Percentiles rank a stretch among this genome's conserved stretches.
Conservation (phyloP, 371 early-diverging fungal species). For the Mortierella sp. region DNA sequence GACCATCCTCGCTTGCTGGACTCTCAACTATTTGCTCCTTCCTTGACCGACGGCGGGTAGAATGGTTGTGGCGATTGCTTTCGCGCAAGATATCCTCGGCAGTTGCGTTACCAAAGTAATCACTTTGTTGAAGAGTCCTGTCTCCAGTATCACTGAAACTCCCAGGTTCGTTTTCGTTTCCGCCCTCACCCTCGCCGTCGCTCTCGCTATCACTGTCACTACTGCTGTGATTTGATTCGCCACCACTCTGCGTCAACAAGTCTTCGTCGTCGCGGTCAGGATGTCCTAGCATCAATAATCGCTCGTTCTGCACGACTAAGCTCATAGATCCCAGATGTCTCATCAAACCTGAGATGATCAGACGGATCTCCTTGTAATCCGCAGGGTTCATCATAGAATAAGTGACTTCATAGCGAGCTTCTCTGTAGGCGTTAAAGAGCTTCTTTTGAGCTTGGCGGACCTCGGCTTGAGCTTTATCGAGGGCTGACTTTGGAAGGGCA, state of each 20-base stretch:
- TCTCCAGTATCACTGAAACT: neutral
- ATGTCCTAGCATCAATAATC: constrained; percentile 48
- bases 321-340: constrained; percentile 52
- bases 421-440: constrained; percentile 40
- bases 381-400: constrained; percentile 44
- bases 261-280: constrained; percentile 49
- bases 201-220: neutral
- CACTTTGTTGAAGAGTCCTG: constrained; percentile 7
- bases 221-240: neutral
- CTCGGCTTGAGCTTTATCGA: constrained; percentile 40
- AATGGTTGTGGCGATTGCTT: neutral
- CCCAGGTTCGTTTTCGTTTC: constrained; percentile 1
- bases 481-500: constrained; percentile 34
- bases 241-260: constrained; percentile 35
- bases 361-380: constrained; percentile 47
- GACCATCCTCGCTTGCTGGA: constrained; percentile 27
- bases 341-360: constrained; percentile 42
- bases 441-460: constrained; percentile 48
- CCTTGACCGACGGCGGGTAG: constrained; percentile 9
- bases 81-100: constrained; percentile 1
- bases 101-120: constrained; percentile 32
- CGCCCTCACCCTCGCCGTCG: constrained; percentile 2
- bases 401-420: constrained; percentile 51
- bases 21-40: constrained; percentile 12
- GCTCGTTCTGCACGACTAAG: constrained; percentile 51